Percentiles rank a stretch among this genome's conserved stretches.
Evolutionary conservation across 805 yeast genomes (phyloP).

Genomic region (Candida silvicultrix): DNA sequence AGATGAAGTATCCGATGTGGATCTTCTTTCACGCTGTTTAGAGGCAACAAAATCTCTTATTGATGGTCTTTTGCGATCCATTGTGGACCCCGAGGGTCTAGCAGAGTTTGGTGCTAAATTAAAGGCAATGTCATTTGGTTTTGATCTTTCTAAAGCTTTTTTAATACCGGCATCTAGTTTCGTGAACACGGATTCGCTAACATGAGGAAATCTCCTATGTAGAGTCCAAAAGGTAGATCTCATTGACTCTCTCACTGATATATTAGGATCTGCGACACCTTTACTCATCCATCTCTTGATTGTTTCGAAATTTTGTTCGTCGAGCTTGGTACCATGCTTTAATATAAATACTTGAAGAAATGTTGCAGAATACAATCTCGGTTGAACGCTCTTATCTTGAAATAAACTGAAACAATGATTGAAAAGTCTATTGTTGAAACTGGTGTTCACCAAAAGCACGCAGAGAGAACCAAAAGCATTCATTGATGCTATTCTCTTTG

Average conservation of each 20-base stretch:
- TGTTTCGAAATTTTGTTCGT: conserved; percentile 28
- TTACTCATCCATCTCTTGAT: conserved; percentile 47
- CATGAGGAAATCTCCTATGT: conserved; percentile 44
- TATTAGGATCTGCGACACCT: conserved; percentile 74
- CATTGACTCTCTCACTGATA: conserved; percentile 70
- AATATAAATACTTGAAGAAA: conserved; percentile 64
- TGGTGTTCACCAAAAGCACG: conserved; percentile 48
- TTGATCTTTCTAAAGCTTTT: conserved; percentile 57
- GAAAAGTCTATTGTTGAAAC: conserved; percentile 45
- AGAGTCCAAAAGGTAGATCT: conserved; percentile 72
- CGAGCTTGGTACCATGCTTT: conserved; percentile 36
- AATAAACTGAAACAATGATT: conserved; percentile 44
- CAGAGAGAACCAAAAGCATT: conserved; percentile 34
- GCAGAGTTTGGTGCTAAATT: conserved; percentile 8
- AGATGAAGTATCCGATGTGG: conserved; percentile 27
- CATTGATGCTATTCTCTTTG: conserved; percentile 29
- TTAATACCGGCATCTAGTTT: conserved; percentile 30
- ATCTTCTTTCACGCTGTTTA: conserved; percentile 34
- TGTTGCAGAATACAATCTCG: conserved; percentile 60
- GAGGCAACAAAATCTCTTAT: conserved; percentile 41
- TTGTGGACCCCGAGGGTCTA: conserved; percentile 4
- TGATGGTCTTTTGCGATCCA: conserved; percentile 34
- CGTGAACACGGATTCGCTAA: conserved; percentile 31
- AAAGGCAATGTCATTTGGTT: conserved; percentile 32
- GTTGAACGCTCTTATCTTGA: conserved; percentile 64